phyloP scores from a whole-genome alignment of 345 rosid genomes.

The Gossypium mustelinum region DNA sequence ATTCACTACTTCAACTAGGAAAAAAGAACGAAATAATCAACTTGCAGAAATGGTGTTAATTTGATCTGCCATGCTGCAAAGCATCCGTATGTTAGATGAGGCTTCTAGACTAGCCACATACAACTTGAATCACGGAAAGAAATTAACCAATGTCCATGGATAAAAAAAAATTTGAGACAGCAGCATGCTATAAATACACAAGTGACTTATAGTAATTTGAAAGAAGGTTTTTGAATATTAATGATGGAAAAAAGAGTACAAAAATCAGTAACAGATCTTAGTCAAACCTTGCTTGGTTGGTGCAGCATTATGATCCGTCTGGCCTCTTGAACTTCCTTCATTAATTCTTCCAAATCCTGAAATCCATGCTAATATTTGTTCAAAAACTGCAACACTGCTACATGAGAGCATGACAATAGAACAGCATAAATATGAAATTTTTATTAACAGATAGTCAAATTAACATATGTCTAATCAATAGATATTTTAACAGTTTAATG shows the following conservation, averaged over 20 bases:
- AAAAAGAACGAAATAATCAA: not conserved
- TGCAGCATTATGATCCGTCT: conserved; percentile 98
- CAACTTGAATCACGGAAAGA: not conserved
- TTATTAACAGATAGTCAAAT: not conserved
- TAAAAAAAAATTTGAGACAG: not conserved
- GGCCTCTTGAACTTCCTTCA: conserved; percentile 97
- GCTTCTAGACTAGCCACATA: not conserved
- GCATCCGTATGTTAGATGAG: not conserved
- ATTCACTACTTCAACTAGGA: not conserved
- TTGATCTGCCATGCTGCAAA: not conserved
- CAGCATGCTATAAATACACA: not conserved
- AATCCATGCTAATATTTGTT: conserved; percentile 17
- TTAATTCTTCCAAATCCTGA: conserved; percentile 82
- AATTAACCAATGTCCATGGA: not conserved
- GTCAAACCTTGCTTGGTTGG: conserved; percentile 90
- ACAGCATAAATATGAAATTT: not conserved
- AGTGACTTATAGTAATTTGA: no score
- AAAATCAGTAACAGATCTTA: conserved; percentile 6
- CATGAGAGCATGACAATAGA: not conserved
- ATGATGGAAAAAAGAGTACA: not conserved
- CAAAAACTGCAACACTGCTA: conserved; percentile 11
- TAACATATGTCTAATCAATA: not conserved
- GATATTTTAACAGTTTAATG: not conserved
- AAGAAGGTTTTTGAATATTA: not conserved
- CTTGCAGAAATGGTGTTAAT: not conserved